phyloP scores from a whole-genome alignment of 2,329 filamentous ascomycete genomes.

The Diplodia sapinea region DNA sequence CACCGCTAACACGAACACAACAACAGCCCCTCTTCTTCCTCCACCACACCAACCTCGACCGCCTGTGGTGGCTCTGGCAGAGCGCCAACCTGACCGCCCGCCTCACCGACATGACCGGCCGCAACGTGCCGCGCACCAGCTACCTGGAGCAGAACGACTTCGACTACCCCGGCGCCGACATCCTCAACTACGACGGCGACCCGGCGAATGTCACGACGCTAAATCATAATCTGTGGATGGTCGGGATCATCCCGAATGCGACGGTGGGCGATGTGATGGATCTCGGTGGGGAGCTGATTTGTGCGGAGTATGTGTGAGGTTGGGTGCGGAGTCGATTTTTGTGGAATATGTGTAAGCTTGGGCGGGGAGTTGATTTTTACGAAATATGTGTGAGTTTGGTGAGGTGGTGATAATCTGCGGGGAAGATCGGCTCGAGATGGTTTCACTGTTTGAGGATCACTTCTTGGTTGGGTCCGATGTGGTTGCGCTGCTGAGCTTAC shows the following conservation, averaged over 20 bases:
- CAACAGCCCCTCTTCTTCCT: slow-evolving; percentile 46
- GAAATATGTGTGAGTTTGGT: too few relatives aligned
- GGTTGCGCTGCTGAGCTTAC: too few relatives aligned
- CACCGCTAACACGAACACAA: not conserved
- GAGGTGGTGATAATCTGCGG: too few relatives aligned
- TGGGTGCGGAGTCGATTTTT: too few relatives aligned
- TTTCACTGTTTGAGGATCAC: too few relatives aligned
- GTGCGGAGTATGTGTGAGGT: slow-evolving; percentile 31
- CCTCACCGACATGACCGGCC: slow-evolving; percentile 30
- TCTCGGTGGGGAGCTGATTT: slow-evolving; percentile 27
- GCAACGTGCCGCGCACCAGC: slow-evolving; percentile 16
- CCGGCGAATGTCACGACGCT: slow-evolving; percentile 31
- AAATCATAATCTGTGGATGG: slow-evolving; percentile 33
- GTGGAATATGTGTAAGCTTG: too few relatives aligned
- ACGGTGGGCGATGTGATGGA: slow-evolving; percentile 33
- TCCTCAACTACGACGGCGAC: slow-evolving; percentile 32
- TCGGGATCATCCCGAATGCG: slow-evolving; percentile 30
- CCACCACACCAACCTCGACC: slow-evolving; percentile 53
- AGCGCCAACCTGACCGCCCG: slow-evolving; percentile 39
- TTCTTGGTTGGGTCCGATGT: too few relatives aligned
- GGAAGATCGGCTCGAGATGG: too few relatives aligned
- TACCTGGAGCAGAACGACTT: slow-evolving; percentile 30
- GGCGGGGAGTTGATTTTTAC: too few relatives aligned
- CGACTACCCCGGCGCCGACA: slow-evolving; percentile 7
- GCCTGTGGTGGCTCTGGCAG: slow-evolving; percentile 55